Conservation (phyloP, 495 filamentous ascomycete species). For the Thermothielavioides terrestris region DNA sequence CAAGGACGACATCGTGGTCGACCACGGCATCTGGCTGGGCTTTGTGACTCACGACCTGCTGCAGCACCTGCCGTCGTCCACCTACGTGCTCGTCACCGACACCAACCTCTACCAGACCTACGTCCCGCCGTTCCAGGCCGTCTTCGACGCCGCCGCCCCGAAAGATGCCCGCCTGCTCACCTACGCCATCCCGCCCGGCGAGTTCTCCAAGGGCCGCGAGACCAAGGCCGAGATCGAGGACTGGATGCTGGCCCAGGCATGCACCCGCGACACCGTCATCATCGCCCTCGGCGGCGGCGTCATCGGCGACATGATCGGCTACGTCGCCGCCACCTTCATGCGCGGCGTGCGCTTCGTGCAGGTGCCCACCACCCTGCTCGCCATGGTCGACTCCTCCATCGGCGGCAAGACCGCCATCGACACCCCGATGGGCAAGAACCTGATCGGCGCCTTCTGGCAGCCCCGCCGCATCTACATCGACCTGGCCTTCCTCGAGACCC, state of each 20-base stretch:
- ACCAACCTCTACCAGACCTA: conserved; percentile 81
- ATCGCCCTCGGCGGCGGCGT: conserved; percentile 96
- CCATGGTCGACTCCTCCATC: conserved; percentile 98
- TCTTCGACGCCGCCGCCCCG: conserved; percentile 54
- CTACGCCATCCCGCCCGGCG: conserved; percentile 81
- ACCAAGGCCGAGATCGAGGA: conserved; percentile 95
- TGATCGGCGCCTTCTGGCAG: conserved; percentile 96
- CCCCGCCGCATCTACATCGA: conserved; percentile 90
- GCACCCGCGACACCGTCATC: conserved; percentile 88
- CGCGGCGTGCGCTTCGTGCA: conserved; percentile 92
- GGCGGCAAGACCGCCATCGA: conserved; percentile 98
- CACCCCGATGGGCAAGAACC: conserved; percentile 91
- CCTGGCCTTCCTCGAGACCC: conserved; percentile 80
- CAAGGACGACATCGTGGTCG: conserved; percentile 75
- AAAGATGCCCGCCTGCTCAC: conserved; percentile 64
- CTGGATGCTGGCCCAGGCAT: conserved; percentile 89
- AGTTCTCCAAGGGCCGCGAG: conserved; percentile 82
- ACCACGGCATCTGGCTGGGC: conserved; percentile 80
- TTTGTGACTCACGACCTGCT: conserved; percentile 79
- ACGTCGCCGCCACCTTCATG: conserved; percentile 97
- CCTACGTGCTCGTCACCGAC: conserved; percentile 93
- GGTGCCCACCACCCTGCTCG: conserved; percentile 86
- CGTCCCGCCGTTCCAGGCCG: conserved; percentile 61
- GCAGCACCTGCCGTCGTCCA: conserved; percentile 66
- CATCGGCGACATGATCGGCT: conserved; percentile 95